Base-by-base conservation (phyloP, 176 grass and related monocot genomes). In the Phragmites australis region DNA sequence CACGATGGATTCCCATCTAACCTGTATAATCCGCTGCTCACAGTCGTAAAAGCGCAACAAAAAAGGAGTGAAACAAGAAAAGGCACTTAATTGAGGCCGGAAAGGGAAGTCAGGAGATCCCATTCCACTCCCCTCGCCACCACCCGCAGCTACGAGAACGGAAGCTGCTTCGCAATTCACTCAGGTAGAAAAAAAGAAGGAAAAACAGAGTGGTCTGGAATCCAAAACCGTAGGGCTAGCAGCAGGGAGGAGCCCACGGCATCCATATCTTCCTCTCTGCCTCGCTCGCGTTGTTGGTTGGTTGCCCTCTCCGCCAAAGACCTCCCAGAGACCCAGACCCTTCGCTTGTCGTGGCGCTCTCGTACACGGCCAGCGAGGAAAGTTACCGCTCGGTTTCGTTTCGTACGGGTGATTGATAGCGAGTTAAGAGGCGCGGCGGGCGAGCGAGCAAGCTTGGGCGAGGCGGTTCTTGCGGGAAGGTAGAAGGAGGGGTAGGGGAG, bases 311-410 rank as follows among this genome's bases (percentile, higher is more conserved):
- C 34, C 76, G 61, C 66, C 45, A 13, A 30, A 8, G 23, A 42
- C 6, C 46, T 26, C 11, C 26, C 11, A 48, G 68, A 48, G 44
- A 18, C 68, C n/a, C n/a, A n/a, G n/a, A 11, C 59, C 14, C 6
- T 32, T 6, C 13, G 48, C 77, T 72, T 69, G 76, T 76, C 82
- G 82, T 81, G 77, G 87, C 77, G 39, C 58, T 76, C 82, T 85
- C 43, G 64, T 67, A 76, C 61, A 69, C 76, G 42, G n/a, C 27
- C 76, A 80, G 21, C 68, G 82, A 31, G 47, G 27, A 32, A 75
- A 65, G 3, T 75, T 76, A 58, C 64, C 55, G 71, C 49, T 3
- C 49, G 65, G 65, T 16, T 81, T 81, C 60, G 37, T 55, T 65
- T 44, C 75, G 68, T 80, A 73, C 75, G 39, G 58, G 8, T 22